Base-by-base conservation (phyloP, 345 rosid species). In the Cardamine occulta region DNA sequence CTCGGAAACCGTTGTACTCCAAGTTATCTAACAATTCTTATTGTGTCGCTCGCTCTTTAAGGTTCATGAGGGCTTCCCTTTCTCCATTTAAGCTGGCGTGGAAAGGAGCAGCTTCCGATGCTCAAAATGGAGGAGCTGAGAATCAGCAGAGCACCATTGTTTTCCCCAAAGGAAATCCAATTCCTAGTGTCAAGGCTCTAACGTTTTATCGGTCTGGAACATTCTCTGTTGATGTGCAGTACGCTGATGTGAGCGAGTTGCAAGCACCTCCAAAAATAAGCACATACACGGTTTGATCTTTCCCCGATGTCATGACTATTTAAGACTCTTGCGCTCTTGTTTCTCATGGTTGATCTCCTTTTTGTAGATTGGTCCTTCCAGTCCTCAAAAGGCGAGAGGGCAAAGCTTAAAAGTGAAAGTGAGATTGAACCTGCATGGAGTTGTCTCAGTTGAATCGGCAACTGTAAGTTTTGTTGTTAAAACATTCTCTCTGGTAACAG, bases 21-120 rank as follows among this genome's bases (percentile, higher is more conserved):
- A 49, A 32, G 44, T 70, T 65, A 49, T 71, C 63, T 72, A 48
- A 73, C 44, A n/a, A n/a, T 1, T 40, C 14, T 0, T 60, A 24
- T 21, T 53, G 14, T 73, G n/a, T 9, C 11, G 52, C 24, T 2
- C 17, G 31, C 9, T 29, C 29, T 68, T 68, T 37, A 80, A 94
- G 98, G 97, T 94, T 61, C 70, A 90, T 17, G 98, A 94, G 82
- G 83, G 87, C 84, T 94, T 92, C 68, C 97, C 98, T 15, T 89
- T 89, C 69, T 78, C 95, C 17, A 80, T 94, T 78, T 83, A 91
- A 91, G 10, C 70, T 90, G 69, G 85, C 93, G 2, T 90, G 98
- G 97, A 94, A 92, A 81, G 93, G 91, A 26, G 82, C 88, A 40
- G 85, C 87, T 23, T 79, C 86, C 0, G 98, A 91, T 62, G 57